phyloP scores from a whole-genome alignment of 805 yeast genomes.

The Schwanniomyces sp. region DNA sequence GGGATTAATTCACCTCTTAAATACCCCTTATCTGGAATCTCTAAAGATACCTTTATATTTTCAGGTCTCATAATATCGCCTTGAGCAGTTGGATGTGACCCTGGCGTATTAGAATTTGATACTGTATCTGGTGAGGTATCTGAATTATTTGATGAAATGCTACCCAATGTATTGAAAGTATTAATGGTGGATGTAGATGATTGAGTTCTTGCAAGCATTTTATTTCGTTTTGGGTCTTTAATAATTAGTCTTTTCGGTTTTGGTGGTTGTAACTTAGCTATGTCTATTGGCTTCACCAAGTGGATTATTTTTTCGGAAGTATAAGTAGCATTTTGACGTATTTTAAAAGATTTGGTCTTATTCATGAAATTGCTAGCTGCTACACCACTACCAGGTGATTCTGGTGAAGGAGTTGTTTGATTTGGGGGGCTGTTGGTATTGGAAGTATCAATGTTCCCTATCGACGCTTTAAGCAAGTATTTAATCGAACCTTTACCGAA shows the following conservation, averaged over 20 bases:
- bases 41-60: constrained; percentile 36
- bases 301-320: constrained; percentile 58
- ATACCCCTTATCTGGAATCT: constrained; percentile 62
- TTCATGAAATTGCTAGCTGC: constrained; percentile 9
- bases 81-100: neutral
- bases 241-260: constrained; percentile 65
- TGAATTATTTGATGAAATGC: constrained; percentile 32
- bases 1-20: constrained; percentile 80
- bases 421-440: constrained; percentile 13
- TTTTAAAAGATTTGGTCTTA: constrained; percentile 26
- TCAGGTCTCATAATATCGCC: constrained; percentile 13
- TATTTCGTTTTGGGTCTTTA: constrained; percentile 44
- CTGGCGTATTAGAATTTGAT: constrained; percentile 4
- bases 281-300: constrained; percentile 73
- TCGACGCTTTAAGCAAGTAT: constrained; percentile 59
- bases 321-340: constrained; percentile 27
- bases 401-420: constrained; percentile 2
- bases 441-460: constrained; percentile 18
- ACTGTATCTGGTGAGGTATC: constrained; percentile 15
- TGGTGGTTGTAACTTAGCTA: constrained; percentile 62
- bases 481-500: constrained; percentile 85
- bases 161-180: constrained; percentile 26
- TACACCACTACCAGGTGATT: constrained; percentile 12
- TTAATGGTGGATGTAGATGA: constrained; percentile 33
- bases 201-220: constrained; percentile 33